Base-by-base conservation (phyloP, 192 early-diverging fungal genomes). In the Mortierella antarctica region DNA sequence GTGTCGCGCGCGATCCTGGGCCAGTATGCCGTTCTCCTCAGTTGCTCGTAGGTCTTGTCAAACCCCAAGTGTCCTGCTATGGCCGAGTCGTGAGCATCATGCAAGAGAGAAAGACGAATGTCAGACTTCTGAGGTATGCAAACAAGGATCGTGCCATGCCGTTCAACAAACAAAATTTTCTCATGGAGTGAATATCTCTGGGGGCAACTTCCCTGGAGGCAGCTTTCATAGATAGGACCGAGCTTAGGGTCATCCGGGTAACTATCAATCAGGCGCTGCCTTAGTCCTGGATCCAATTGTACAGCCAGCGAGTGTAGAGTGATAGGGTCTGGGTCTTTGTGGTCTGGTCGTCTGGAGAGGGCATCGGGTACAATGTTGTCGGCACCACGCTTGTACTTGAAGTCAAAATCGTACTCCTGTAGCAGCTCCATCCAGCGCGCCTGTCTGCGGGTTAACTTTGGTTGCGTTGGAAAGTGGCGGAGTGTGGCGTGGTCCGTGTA, bases 331-430 rank as follows among this genome's bases (percentile, higher is more conserved):
- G 59, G 59, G 7, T 61, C 41, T 11, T 18, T 9, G 41, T 61
- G 20, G 41, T 61, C 42, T 4, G 49, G 60, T 49, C 62, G 17
- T 40, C 76, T 12, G 15, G 77, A 80, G 10, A 80, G 49, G 0
- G 76, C 76, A 67, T 80, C 77, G n/a, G n/a, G n/a, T n/a, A n/a
- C n/a, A n/a, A n/a, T n/a, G n/a, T n/a, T n/a, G n/a, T n/a, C n/a
- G n/a, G n/a, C n/a, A n/a, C n/a, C n/a, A n/a, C n/a, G n/a, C n/a
- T n/a, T n/a, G n/a, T n/a, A n/a, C n/a, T n/a, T n/a, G n/a, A n/a
- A n/a, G n/a, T n/a, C n/a, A n/a, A n/a, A n/a, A n/a, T n/a, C n/a
- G n/a, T n/a, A n/a, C n/a, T n/a, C n/a, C n/a, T n/a, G n/a, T n/a
- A n/a, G n/a, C n/a, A n/a, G n/a, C n/a, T n/a, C n/a, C n/a, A 21